Conservation (phyloP, 768 basidiomycete genomes). For the Suillus sp. region DNA sequence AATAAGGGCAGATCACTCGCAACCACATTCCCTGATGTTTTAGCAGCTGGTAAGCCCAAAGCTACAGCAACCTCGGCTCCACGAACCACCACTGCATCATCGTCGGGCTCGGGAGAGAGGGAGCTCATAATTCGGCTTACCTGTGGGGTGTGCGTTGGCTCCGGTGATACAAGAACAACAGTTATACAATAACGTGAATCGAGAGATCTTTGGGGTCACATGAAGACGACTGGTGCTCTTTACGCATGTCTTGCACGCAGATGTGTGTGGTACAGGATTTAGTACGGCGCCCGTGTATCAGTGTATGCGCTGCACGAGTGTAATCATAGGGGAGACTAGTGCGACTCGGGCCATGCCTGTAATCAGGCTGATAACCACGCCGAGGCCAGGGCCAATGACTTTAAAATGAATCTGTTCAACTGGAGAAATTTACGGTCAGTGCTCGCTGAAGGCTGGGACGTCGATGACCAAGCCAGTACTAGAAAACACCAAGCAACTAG, state of each 20-base stretch:
- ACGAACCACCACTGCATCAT: neutral
- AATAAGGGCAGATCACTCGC: neutral
- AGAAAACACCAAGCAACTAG: neutral
- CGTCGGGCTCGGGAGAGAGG: neutral
- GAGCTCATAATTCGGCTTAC: neutral
- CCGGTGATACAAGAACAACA: neutral
- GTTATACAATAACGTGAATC: neutral
- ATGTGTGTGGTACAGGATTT: neutral
- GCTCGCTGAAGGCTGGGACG: neutral
- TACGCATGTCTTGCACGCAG: neutral
- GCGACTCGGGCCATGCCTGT: neutral
- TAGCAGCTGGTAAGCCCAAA: neutral
- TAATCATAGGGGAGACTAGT: neutral
- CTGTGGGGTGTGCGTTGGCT: neutral
- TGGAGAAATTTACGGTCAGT: no score
- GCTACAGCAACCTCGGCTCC: neutral
- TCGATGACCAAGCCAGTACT: neutral
- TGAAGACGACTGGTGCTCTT: neutral
- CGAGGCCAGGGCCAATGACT: no score
- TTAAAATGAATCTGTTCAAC: no score
- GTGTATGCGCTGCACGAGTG: neutral
- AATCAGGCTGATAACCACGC: neutral
- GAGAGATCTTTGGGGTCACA: neutral
- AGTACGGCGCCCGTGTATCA: neutral
- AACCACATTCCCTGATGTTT: neutral